Base-by-base conservation (phyloP, 192 early-diverging fungal genomes). In the Phycomyces blakesleeanus region DNA sequence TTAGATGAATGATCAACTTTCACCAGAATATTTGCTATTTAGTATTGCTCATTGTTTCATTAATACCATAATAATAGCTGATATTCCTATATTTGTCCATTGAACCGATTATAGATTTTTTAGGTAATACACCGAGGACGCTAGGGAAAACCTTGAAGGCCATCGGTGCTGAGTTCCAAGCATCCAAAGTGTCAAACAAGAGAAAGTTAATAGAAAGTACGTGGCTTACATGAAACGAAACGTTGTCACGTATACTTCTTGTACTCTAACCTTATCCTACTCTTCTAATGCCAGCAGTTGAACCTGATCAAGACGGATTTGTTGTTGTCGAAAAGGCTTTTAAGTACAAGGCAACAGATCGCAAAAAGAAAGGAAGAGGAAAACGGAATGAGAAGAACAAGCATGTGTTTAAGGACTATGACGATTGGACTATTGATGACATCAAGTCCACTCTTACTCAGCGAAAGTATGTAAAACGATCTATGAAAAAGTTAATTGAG, bases 401-500 rank as follows among this genome's bases (percentile, higher is more conserved):
- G 21, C 42, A 60, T 22, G 24, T 61, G 15, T 51, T 67, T 22
- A 67, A 67, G 18, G 66, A 61, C 38, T 37, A 18, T 54, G 52
- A 54, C 1, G 66, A 67, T 37, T 67, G 66, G 66, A 67, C 57
- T 21, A n/a, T 61, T 10, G 27, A 59, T 22, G 66, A 67, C 60
- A 40, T 67, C 50, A 54, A 42, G 14, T 40, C 58, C 11, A n/a
- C 52, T 20, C 44, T 67, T 8, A 44, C 50, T 40, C 57, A 59
- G 3, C 49, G 66, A 47, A 67, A 59, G 66, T 67, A 65, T 41
- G 42, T 14, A 20, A 41, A 18, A 11, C 16, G 10, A 51, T 21
- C 27, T 11, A n/a, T n/a, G n/a, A n/a, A n/a, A n/a, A n/a, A 34
- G 14, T 16, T 16, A 22, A 56, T 3, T n/a, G 20, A 51, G 21